Evolutionary conservation across 2,329 filamentous ascomycete species (phyloP).

Genomic region (Zelopaecilomyces penicillatus): DNA sequence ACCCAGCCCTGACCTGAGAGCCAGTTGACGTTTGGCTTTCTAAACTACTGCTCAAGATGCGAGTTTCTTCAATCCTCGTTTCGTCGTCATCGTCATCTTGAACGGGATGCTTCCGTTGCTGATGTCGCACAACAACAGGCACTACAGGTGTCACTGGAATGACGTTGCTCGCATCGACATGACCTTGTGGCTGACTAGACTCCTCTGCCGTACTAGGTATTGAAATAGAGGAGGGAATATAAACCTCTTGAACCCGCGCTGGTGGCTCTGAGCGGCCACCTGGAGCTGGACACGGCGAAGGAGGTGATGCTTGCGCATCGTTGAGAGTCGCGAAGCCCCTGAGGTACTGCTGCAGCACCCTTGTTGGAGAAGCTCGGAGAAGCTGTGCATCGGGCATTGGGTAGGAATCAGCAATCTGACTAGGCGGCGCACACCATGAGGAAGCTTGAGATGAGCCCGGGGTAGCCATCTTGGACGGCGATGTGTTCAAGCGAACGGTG

Average conservation of each 20-base stretch:
- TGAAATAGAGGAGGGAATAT: slow-evolving; percentile 20
- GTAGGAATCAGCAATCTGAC: slow-evolving; percentile 48
- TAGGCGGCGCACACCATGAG: slow-evolving; percentile 38
- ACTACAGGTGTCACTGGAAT: slow-evolving; percentile 19
- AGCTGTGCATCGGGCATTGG: slow-evolving; percentile 25
- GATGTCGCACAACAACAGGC: background rate
- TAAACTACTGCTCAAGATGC: slow-evolving; percentile 25
- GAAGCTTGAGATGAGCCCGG: slow-evolving; percentile 2
- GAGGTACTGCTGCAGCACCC: slow-evolving; percentile 41
- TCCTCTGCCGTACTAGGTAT: slow-evolving; percentile 8
- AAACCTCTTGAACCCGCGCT: background rate
- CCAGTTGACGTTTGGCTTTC: slow-evolving; percentile 11
- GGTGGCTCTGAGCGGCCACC: background rate
- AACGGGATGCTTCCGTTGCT: slow-evolving; percentile 3
- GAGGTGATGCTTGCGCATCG: slow-evolving; percentile 16
- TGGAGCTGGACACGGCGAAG: slow-evolving; percentile 7
- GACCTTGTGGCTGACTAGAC: slow-evolving; percentile 2
- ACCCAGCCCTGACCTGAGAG: slow-evolving; percentile 18
- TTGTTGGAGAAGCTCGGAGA: slow-evolving; percentile 35
- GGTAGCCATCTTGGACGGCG: background rate
- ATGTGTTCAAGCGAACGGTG: background rate
- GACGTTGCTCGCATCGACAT: slow-evolving; percentile 5
- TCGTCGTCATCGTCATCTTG: slow-evolving; percentile 1
- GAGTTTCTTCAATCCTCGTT: slow-evolving; percentile 19
- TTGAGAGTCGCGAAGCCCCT: slow-evolving; percentile 8